Evolutionary conservation across 257 asterid genomes (phyloP).

Genomic region (Jacaranda mimosifolia): DNA sequence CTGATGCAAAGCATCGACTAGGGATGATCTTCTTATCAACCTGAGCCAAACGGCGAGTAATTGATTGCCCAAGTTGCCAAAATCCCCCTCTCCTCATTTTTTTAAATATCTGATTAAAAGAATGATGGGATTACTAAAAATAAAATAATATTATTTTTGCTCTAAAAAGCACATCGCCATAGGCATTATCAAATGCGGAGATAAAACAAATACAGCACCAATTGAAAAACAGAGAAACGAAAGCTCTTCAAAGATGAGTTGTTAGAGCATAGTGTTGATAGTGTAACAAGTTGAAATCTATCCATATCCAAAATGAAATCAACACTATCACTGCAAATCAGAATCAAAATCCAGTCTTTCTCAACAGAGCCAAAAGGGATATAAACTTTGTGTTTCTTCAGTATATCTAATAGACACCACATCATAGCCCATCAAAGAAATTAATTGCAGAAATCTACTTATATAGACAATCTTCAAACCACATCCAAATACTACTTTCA

Average conservation of each 20-base stretch:
- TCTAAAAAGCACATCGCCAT: not conserved
- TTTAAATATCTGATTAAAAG: constrained; percentile 36
- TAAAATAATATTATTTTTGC: not conserved
- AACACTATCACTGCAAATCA: not conserved
- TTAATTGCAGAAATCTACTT: not conserved
- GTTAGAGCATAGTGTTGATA: not conserved
- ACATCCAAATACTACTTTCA: constrained; percentile 12
- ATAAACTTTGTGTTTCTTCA: no score
- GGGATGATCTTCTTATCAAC: constrained; percentile 59
- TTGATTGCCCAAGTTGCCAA: constrained; percentile 83
- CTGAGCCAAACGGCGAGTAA: constrained; percentile 67
- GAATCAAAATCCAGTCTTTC: not conserved
- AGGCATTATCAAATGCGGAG: not conserved
- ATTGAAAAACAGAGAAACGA: not conserved
- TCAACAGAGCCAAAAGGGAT: not conserved
- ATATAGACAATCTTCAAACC: not conserved
- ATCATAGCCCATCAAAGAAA: not conserved
- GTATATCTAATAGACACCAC: not conserved
- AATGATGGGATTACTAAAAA: not conserved
- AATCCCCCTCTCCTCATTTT: constrained; percentile 79
- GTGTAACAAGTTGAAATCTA: not conserved
- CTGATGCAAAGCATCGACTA: constrained; percentile 72
- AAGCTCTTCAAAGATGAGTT: not conserved
- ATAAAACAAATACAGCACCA: not conserved
- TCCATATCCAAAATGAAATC: not conserved